phyloP scores from a whole-genome alignment of 2,329 filamentous ascomycete species.

The Fusarium sp. region DNA sequence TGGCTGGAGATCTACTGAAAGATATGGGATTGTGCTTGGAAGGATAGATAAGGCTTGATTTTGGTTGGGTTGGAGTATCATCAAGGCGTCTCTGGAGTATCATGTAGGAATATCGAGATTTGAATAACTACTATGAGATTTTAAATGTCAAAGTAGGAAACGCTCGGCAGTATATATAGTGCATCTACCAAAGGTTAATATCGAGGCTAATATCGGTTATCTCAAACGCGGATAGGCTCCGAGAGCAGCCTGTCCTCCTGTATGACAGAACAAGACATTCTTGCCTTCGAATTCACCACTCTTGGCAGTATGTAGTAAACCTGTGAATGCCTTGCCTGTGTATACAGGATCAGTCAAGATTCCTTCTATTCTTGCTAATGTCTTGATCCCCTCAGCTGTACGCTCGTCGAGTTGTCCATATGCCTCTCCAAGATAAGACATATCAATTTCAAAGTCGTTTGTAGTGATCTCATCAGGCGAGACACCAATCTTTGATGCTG shows the following conservation, averaged over 20 bases:
- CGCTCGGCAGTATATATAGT: no score
- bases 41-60: conserved; percentile 1
- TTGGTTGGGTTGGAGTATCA: neutral
- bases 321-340: conserved; percentile 25
- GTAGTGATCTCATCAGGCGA: conserved; percentile 14
- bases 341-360: conserved; percentile 33
- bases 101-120: no score
- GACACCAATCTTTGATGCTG: conserved; percentile 23
- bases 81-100: no score
- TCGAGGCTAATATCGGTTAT: neutral
- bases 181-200: no score
- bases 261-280: conserved; percentile 26
- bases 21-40: conserved; percentile 48
- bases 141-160: no score
- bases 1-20: conserved; percentile 60
- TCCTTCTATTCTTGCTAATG: conserved; percentile 23
- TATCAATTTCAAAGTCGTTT: conserved; percentile 23
- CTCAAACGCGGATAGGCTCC: conserved; percentile 14
- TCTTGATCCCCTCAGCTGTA: conserved; percentile 18
- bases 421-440: conserved; percentile 16
- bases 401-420: conserved; percentile 19
- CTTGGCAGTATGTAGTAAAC: conserved; percentile 7
- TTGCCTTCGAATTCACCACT: conserved; percentile 6
- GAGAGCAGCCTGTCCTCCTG: conserved; percentile 25
- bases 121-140: no score